phyloP scores from a whole-genome alignment of 2,329 filamentous ascomycete genomes.

The Clarireedia sp. region DNA sequence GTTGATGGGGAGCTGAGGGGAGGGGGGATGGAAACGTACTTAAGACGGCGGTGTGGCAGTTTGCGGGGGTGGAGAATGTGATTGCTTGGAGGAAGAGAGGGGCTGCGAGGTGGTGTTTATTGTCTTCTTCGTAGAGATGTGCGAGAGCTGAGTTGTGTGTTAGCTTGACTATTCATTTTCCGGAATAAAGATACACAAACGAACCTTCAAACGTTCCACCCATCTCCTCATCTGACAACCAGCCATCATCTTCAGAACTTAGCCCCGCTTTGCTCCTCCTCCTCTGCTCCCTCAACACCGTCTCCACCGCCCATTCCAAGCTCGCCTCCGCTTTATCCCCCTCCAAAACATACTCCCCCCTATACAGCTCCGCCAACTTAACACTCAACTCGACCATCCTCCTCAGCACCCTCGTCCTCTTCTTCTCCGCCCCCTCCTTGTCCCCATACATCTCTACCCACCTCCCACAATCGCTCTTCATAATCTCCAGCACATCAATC shows the following conservation, averaged over 20 bases:
- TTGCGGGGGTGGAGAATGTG: slow-evolving; percentile 52
- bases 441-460: slow-evolving; percentile 52
- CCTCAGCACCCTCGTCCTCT: slow-evolving; percentile 59
- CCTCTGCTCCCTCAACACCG: slow-evolving; percentile 65
- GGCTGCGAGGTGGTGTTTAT: slow-evolving; percentile 72
- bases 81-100: slow-evolving; percentile 84
- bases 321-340: slow-evolving; percentile 65
- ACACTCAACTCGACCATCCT: slow-evolving; percentile 70
- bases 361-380: slow-evolving; percentile 79
- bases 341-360: slow-evolving; percentile 66
- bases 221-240: slow-evolving; percentile 63
- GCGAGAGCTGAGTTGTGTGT: slow-evolving; percentile 51
- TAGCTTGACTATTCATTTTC: slow-evolving; percentile 18
- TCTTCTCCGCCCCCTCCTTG: slow-evolving; percentile 35
- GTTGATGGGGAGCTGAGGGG: neutral
- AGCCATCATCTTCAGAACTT: slow-evolving; percentile 61
- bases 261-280: slow-evolving; percentile 49
- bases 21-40: slow-evolving; percentile 48
- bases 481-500: slow-evolving; percentile 69
- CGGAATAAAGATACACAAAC: neutral
- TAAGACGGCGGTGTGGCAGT: slow-evolving; percentile 73
- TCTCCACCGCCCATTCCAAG: slow-evolving; percentile 75
- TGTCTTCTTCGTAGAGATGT: slow-evolving; percentile 64
- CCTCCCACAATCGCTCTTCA: slow-evolving; percentile 59
- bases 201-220: slow-evolving; percentile 65